These are phyloP conservation scores for Cladosporium sphaerospermum DNA, from an alignment of 2,329 filamentous ascomycete genomes.

Conservation along the genomic window DNA sequence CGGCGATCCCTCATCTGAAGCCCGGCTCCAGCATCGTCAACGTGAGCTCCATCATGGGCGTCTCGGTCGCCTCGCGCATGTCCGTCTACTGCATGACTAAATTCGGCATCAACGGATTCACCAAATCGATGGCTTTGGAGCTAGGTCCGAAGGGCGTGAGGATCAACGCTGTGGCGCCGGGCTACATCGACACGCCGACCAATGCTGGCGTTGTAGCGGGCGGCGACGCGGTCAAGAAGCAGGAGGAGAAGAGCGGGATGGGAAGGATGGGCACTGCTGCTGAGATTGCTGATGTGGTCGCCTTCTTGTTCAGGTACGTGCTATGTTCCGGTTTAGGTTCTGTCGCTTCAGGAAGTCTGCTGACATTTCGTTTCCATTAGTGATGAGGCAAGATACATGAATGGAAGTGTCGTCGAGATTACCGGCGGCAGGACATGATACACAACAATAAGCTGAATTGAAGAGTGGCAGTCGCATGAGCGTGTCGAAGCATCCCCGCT, in stretches of 20 bases:
- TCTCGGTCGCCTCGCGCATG: conserved; percentile 32
- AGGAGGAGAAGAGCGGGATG: conserved; percentile 36
- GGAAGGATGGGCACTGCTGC: conserved; percentile 40
- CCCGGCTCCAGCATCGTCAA: conserved; percentile 34
- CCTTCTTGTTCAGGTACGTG: conserved; percentile 42
- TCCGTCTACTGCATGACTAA: conserved; percentile 40
- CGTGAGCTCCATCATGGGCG: conserved; percentile 36
- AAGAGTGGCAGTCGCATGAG: no score
- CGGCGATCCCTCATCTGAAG: conserved; percentile 37
- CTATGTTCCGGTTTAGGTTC: background rate
- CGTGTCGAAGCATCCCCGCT: no score
- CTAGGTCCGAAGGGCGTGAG: conserved; percentile 33
- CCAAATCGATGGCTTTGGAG: conserved; percentile 39
- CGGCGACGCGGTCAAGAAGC: conserved; percentile 36
- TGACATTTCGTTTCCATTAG: conserved; percentile 19
- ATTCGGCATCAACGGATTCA: conserved; percentile 40
- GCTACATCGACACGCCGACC: conserved; percentile 42
- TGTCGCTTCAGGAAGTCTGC: background rate
- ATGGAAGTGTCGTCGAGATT: conserved; percentile 43
- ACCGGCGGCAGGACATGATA: conserved; percentile 35
- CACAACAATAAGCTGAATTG: background rate
- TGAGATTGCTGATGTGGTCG: conserved; percentile 46
- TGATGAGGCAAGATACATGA: conserved; percentile 41
- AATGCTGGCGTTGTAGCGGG: conserved; percentile 47
- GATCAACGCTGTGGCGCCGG: conserved; percentile 36